Base-by-base conservation (phyloP, 1,284 basidiomycete genomes). In the Boletus sp. region DNA sequence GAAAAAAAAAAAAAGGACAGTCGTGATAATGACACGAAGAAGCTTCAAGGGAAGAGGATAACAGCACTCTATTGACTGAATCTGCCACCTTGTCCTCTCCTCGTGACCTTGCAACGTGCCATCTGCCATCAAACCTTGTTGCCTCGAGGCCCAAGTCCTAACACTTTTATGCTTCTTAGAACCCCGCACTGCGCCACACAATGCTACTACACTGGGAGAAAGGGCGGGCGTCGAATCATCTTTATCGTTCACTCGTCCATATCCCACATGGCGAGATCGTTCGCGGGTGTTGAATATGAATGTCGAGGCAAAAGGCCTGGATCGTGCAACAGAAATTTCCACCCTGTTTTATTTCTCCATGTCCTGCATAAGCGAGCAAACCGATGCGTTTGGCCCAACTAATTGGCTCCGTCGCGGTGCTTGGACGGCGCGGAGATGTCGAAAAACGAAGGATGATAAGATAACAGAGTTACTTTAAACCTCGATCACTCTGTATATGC, bases 121-220 rank as follows among this genome's bases (percentile, higher is more conserved):
- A 16, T 4, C 2, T 34, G 2, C 48, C 58, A 66, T 66, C 64
- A 62, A 62, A 65, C 62, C 32, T 45, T 66, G 45, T 44, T 59
- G 34, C 56, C 62, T 66, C 53, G 62, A 61, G 59, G 59, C 46
- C 22, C 22, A n/a, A n/a, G 42, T 48, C 41, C 44, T 48, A 48
- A 35, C 12, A 10, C 41, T 41, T 34, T 27, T 32, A 46, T 47
- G 25, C 39, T 39, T 46, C 52, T 41, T 37, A 23, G 6, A 39
- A 41, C 44, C 50, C 56, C 54, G 47, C 48, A 44, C 20, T 10
- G 43, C 36, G 50, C 51, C 59, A 64, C 59, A 61, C n/a, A 4
- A n/a, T n/a, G n/a, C n/a, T n/a, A n/a, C n/a, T n/a, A n/a, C n/a
- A n/a, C n/a, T 33, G 49, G 43, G 51, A 44, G 33, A 33, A 27